Conservation (phyloP, 2,329 filamentous ascomycete species). For the Pyrenophora graminea region DNA sequence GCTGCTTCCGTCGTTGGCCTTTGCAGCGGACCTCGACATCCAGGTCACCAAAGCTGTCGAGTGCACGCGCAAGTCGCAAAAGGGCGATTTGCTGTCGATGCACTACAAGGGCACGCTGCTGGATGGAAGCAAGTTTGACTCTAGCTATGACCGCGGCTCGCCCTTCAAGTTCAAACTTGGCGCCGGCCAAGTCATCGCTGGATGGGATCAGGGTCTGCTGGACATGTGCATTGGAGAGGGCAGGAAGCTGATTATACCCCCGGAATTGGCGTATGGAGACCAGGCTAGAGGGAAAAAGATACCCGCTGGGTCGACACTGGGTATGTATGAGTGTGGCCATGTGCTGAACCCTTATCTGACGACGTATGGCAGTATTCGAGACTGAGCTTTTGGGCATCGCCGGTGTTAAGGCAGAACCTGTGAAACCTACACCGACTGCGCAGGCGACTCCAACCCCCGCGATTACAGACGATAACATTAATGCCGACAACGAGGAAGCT, state of each 20-base stretch:
- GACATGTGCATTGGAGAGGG: constrained; percentile 98
- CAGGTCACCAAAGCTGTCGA: constrained; percentile 48
- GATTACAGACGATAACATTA: constrained; percentile 12
- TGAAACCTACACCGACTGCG: constrained; percentile 4
- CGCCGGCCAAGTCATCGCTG: constrained; percentile 82
- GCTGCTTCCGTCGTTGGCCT: constrained; percentile 26
- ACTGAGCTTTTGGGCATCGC: constrained; percentile 85
- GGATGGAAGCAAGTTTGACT: constrained; percentile 81
- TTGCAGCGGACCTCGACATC: constrained; percentile 44
- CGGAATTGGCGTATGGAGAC: constrained; percentile 80
- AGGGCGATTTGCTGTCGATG: constrained; percentile 54
- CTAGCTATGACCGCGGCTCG: constrained; percentile 73
- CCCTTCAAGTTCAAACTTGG: constrained; percentile 84
- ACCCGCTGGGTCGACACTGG: constrained; percentile 75
- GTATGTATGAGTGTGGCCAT: constrained; percentile 52
- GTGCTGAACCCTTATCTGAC: constrained; percentile 13
- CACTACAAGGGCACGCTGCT: constrained; percentile 57
- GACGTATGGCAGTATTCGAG: constrained; percentile 71
- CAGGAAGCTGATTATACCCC: constrained; percentile 85
- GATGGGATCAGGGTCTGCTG: constrained; percentile 88
- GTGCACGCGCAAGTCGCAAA: constrained; percentile 51
- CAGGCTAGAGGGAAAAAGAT: constrained; percentile 71
- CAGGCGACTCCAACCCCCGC: constrained; percentile 8
- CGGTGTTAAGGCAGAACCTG: constrained; percentile 47
- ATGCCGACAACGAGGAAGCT: constrained; percentile 14